phyloP scores from a whole-genome alignment of 306 rosid genomes.

The Calophaca sinica region DNA sequence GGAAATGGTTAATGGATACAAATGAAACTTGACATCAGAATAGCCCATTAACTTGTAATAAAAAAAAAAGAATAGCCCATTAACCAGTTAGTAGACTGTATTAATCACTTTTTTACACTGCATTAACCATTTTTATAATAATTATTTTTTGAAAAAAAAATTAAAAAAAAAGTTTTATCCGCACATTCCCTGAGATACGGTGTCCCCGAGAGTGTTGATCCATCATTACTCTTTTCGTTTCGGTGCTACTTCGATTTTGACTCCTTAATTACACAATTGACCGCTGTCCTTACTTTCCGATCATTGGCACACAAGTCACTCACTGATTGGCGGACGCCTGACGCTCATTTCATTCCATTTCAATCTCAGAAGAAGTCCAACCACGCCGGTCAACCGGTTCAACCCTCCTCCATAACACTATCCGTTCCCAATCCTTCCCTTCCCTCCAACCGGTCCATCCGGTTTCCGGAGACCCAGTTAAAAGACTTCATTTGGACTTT shows the following conservation, averaged over 20 bases:
- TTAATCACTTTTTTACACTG: too few relatives aligned
- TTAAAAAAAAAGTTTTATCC: too few relatives aligned
- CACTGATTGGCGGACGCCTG: conserved; percentile 44
- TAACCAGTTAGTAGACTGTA: too few relatives aligned
- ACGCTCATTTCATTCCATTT: conserved; percentile 18
- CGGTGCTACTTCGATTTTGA: conserved; percentile 42
- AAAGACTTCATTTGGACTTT: conserved; percentile 60
- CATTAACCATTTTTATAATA: too few relatives aligned
- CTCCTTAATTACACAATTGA: conserved; percentile 41
- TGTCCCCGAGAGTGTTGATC: too few relatives aligned
- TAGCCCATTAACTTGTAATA: too few relatives aligned
- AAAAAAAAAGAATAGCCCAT: too few relatives aligned
- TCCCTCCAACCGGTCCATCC: conserved; percentile 38
- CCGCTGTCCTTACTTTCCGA: conserved; percentile 31
- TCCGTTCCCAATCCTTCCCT: background rate
- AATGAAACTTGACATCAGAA: too few relatives aligned
- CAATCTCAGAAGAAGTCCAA: conserved; percentile 34
- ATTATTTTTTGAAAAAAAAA: too few relatives aligned
- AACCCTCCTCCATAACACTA: background rate
- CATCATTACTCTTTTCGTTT: too few relatives aligned
- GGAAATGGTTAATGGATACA: too few relatives aligned
- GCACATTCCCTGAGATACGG: too few relatives aligned
- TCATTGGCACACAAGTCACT: conserved; percentile 11
- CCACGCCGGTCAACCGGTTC: conserved; percentile 41
- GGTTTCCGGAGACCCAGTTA: conserved; percentile 36